Percentiles rank a stretch among this genome's conserved stretches.
Evolutionary conservation across 441 rosid species (phyloP).

Genomic region (Populus tomentosa): DNA sequence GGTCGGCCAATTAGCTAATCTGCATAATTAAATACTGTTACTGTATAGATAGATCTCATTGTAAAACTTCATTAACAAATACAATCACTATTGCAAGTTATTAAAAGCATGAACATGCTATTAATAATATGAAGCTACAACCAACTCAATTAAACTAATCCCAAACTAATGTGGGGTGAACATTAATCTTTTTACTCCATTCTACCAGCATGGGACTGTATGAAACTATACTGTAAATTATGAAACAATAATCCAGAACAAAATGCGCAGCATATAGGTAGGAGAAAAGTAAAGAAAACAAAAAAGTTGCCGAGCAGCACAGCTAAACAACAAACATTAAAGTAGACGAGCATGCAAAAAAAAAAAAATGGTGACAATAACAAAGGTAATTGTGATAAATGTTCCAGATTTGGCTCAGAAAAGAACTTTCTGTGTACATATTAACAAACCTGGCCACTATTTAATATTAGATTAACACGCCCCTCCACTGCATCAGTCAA

Average conservation of each 20-base stretch:
- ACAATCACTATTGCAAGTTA: neutral
- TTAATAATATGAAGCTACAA: neutral
- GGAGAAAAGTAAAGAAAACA: neutral
- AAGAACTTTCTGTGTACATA: neutral
- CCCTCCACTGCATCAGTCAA: constrained; percentile 87
- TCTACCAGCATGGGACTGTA: neutral
- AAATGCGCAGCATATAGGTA: neutral
- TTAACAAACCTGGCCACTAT: constrained; percentile 68
- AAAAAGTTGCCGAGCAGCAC: constrained; percentile 4
- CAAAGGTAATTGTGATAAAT: neutral
- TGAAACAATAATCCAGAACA: neutral
- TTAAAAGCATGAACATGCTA: neutral
- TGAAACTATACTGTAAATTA: neutral
- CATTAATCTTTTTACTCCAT: neutral
- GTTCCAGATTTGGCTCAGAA: neutral
- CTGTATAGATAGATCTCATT: constrained; percentile 1
- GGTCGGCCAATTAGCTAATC: neutral
- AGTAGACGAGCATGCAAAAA: neutral
- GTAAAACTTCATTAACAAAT: neutral
- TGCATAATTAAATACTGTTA: neutral
- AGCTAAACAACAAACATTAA: neutral
- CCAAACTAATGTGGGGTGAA: neutral
- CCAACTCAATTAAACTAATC: neutral
- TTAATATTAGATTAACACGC: constrained; percentile 69
- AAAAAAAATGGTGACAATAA: neutral